phyloP scores from a whole-genome alignment of 116 monocot genomes.

The Iris pallida region DNA sequence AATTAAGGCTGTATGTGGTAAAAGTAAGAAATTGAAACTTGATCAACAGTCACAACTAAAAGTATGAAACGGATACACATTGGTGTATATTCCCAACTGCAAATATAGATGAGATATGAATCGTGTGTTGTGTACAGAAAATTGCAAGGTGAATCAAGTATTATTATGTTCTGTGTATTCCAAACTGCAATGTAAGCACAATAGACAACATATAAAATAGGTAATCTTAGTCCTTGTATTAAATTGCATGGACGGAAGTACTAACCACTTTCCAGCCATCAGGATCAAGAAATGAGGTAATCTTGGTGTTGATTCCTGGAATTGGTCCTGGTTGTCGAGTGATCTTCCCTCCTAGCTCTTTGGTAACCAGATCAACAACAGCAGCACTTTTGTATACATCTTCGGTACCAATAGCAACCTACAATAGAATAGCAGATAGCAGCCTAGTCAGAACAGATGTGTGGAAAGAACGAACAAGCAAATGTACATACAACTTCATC shows the following conservation, averaged over 20 bases:
- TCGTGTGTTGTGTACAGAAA: too few species aligned
- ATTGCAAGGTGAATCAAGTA: too few species aligned
- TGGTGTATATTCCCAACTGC: too few species aligned
- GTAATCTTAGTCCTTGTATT: too few species aligned
- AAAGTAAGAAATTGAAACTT: too few species aligned
- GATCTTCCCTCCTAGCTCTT: slow-evolving; percentile 93
- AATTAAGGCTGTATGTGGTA: too few species aligned
- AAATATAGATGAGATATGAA: too few species aligned
- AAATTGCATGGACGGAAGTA: neutral
- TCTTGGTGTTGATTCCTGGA: slow-evolving; percentile 91
- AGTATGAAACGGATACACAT: too few species aligned
- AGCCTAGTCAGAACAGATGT: neutral
- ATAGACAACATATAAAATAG: too few species aligned
- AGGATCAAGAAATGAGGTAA: slow-evolving; percentile 89
- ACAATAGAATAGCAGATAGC: neutral
- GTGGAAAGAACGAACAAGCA: neutral
- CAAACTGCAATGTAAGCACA: too few species aligned
- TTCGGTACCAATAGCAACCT: slow-evolving; percentile 88
- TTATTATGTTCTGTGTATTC: too few species aligned
- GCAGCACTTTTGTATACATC: slow-evolving; percentile 93
- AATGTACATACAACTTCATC: neutral
- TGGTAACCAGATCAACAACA: slow-evolving; percentile 58
- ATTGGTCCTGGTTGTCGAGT: slow-evolving; percentile 88
- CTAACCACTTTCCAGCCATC: slow-evolving; percentile 97
- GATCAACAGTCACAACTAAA: too few species aligned